Evolutionary conservation across 495 filamentous ascomycete genomes (phyloP).

Genomic region (Mytilinidion resinicola): DNA sequence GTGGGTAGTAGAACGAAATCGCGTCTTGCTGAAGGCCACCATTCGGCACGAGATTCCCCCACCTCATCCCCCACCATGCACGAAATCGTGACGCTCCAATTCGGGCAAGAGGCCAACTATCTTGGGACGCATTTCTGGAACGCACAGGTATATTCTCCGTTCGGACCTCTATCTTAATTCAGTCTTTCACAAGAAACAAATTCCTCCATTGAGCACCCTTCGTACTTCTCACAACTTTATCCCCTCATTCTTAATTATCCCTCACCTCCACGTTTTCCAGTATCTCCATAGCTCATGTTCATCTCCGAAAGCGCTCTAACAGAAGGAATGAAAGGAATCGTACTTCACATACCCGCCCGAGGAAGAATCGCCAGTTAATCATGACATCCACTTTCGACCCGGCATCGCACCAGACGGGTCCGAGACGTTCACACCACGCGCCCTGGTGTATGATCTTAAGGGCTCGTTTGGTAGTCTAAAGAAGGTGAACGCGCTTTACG

Average conservation of each 20-base stretch:
- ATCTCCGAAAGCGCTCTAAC: not conserved
- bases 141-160: conserved; percentile 54
- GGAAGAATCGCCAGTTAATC: conserved; percentile 67
- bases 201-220: not conserved
- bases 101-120: conserved; percentile 90
- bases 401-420: conserved; percentile 76
- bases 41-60: too few species aligned
- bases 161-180: not conserved
- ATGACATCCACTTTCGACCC: conserved; percentile 85
- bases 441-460: conserved; percentile 92
- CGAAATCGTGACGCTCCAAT: conserved; percentile 90
- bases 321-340: conserved; percentile 60
- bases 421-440: conserved; percentile 88
- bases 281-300: not conserved
- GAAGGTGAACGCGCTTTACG: conserved; percentile 85
- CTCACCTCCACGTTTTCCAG: conserved; percentile 13
- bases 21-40: too few species aligned
- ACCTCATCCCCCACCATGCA: conserved; percentile 55
- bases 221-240: not conserved
- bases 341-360: conserved; percentile 86
- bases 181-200: not conserved
- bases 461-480: conserved; percentile 81
- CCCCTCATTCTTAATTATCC: not conserved
- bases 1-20: too few species aligned
- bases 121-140: conserved; percentile 99